These are phyloP conservation scores for Kodamaea suecica DNA, from an alignment of 1,139 yeast genomes.

Conservation along the genomic window DNA sequence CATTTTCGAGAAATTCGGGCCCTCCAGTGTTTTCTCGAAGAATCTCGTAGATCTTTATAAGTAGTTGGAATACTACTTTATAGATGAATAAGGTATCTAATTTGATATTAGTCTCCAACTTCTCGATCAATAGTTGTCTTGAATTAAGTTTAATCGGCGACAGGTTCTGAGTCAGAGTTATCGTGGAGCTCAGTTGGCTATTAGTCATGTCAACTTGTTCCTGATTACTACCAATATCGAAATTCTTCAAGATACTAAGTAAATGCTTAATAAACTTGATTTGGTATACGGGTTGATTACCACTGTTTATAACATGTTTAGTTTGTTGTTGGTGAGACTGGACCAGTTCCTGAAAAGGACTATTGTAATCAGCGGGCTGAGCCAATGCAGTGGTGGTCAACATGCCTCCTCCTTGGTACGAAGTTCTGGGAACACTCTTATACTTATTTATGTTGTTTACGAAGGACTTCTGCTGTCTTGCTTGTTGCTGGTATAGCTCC, in stretches of 20 bases:
- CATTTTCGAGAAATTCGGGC: constrained; percentile 9
- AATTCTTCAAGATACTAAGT: constrained; percentile 35
- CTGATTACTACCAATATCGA: constrained; percentile 33
- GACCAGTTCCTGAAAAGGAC: constrained; percentile 5
- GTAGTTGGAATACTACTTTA: constrained; percentile 34
- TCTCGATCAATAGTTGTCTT: constrained; percentile 43
- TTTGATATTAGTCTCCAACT: constrained; percentile 43
- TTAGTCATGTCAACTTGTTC: constrained; percentile 9
- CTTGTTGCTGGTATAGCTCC: constrained; percentile 27
- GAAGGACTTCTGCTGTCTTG: constrained; percentile 21
- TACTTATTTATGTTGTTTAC: constrained; percentile 13
- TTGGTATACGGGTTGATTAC: constrained; percentile 28
- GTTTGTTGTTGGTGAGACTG: constrained; percentile 4
- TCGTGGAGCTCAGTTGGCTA: constrained; percentile 15
- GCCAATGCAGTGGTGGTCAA: background rate
- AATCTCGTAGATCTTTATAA: constrained; percentile 29
- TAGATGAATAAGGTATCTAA: constrained; percentile 41
- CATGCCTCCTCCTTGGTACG: constrained; percentile 1
- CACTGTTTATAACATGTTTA: constrained; percentile 11
- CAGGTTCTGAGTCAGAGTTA: constrained; percentile 13
- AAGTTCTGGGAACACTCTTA: constrained; percentile 8
- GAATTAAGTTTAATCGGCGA: constrained; percentile 45
- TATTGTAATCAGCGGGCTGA: constrained; percentile 3
- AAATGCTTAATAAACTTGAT: constrained; percentile 37
- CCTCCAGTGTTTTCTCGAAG: constrained; percentile 13